These are phyloP conservation scores for Rhinocladiella similis DNA, from an alignment of 2,329 filamentous ascomycete genomes.

Conservation along the genomic window DNA sequence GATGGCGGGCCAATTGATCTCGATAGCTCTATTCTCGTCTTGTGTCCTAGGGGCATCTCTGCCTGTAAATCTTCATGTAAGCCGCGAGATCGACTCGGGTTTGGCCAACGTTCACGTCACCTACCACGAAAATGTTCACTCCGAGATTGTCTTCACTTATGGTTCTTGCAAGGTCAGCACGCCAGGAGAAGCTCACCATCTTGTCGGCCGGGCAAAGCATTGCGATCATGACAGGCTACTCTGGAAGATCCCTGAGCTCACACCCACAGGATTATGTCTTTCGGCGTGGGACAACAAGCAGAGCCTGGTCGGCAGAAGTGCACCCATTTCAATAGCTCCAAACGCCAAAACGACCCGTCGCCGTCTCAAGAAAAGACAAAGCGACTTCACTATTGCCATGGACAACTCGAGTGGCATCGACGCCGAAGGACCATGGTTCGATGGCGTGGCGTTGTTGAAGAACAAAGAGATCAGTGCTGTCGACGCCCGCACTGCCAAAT, in stretches of 20 bases:
- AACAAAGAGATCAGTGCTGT: constrained; percentile 31
- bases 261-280: constrained; percentile 14
- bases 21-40: constrained; percentile 6
- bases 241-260: constrained; percentile 17
- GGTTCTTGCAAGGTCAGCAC: constrained; percentile 13
- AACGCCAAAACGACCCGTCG: constrained; percentile 10
- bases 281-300: constrained; percentile 15
- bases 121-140: constrained; percentile 5
- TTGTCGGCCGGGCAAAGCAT: constrained; percentile 11
- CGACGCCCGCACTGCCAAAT: constrained; percentile 35
- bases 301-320: constrained; percentile 18
- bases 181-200: constrained; percentile 19
- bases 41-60: constrained; percentile 9
- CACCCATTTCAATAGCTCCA: constrained; percentile 12
- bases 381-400: constrained; percentile 14
- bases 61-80: constrained; percentile 17
- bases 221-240: constrained; percentile 18
- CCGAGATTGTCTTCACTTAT: constrained; percentile 17
- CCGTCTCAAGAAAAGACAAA: constrained; percentile 22
- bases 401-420: constrained; percentile 38
- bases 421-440: constrained; percentile 42
- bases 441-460: constrained; percentile 40
- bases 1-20: background rate
- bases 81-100: constrained; percentile 16
- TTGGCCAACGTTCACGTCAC: constrained; percentile 19